Evolutionary conservation across 179 eudicot species (phyloP).

Genomic region (Camellia oleifera): DNA sequence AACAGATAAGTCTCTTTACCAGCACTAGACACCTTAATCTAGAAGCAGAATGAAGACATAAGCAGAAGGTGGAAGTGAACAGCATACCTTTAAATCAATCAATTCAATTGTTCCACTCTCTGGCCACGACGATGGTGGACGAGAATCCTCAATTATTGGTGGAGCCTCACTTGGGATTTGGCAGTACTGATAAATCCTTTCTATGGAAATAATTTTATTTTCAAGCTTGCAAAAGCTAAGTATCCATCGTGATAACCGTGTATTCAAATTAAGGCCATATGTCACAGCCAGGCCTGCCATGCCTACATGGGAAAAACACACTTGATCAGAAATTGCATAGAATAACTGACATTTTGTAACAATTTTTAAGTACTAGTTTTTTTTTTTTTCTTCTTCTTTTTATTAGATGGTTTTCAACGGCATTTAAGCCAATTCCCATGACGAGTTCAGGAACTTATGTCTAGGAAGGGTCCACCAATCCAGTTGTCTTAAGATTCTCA

Average conservation of each 20-base stretch:
- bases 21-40: slow-evolving; percentile 1
- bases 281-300: slow-evolving; percentile 99
- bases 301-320: slow-evolving; percentile 39
- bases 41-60: background rate
- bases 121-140: slow-evolving; percentile 84
- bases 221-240: slow-evolving; percentile 99
- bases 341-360: background rate
- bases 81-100: slow-evolving; percentile 70
- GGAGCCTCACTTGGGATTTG: slow-evolving; percentile 93
- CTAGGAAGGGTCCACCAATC: background rate
- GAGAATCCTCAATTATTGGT: slow-evolving; percentile 63
- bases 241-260: slow-evolving; percentile 92
- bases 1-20: background rate
- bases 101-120: slow-evolving; percentile 82
- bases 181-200: slow-evolving; percentile 92
- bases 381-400: too few species aligned
- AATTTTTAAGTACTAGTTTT: background rate
- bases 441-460: background rate
- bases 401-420: background rate
- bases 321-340: slow-evolving; percentile 23
- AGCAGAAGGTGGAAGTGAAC: background rate
- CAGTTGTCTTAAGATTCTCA: slow-evolving; percentile 7
- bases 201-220: slow-evolving; percentile 93
- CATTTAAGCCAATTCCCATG: background rate
- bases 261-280: slow-evolving; percentile 92